Conservation (phyloP, 1,284 basidiomycete genomes). For the Cryptococcus wingfieldii region DNA sequence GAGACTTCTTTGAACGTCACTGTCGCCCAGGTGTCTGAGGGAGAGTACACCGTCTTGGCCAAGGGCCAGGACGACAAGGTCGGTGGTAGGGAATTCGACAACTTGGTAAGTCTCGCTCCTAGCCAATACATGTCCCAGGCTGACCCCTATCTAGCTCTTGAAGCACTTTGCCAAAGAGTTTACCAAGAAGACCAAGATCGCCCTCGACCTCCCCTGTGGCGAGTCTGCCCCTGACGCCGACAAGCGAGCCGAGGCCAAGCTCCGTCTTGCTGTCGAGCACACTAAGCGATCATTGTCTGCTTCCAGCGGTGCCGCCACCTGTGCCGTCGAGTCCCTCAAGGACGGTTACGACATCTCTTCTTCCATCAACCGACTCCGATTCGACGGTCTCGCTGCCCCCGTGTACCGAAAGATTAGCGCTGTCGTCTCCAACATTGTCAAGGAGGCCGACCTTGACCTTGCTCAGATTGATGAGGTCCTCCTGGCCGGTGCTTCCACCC, state of each 20-base stretch:
- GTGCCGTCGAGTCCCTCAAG: constrained; percentile 86
- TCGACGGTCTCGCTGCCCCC: constrained; percentile 76
- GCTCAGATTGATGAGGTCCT: constrained; percentile 80
- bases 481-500: constrained; percentile 83
- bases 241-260: constrained; percentile 86
- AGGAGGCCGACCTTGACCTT: constrained; percentile 64
- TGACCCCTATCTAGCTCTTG: constrained; percentile 58
- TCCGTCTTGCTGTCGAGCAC: constrained; percentile 87
- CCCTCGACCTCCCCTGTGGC: constrained; percentile 61
- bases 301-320: constrained; percentile 79
- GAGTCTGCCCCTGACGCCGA: constrained; percentile 56
- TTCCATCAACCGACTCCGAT: constrained; percentile 88
- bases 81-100: constrained; percentile 54
- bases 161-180: constrained; percentile 95
- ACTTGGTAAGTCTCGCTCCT: constrained; percentile 41
- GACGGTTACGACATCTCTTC: constrained; percentile 90
- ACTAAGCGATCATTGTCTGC: constrained; percentile 92
- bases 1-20: constrained; percentile 55
- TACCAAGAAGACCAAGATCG: constrained; percentile 88
- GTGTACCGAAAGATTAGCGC: constrained; percentile 69
- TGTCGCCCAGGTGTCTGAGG: constrained; percentile 54
- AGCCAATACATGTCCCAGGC: constrained; percentile 4
- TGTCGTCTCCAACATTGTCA: constrained; percentile 62
- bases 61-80: constrained; percentile 53
- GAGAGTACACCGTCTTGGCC: constrained; percentile 55